These are phyloP conservation scores for Urostyla sp. DNA, from an alignment of 73 alveolate species.

Conservation along the genomic window DNA sequence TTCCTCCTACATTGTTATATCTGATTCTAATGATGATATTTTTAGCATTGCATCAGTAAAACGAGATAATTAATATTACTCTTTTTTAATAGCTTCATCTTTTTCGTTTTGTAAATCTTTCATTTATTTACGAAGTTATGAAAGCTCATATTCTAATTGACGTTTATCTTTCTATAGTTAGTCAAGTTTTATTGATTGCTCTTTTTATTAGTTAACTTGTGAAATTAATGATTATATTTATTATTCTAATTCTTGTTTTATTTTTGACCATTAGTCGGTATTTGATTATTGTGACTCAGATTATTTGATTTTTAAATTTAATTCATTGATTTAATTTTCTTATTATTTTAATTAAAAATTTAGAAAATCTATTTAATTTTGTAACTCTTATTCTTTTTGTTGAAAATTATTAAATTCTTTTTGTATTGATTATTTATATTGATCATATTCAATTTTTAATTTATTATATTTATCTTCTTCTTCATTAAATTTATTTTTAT, in stretches of 20 bases:
- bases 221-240: not conserved
- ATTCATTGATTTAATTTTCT: no score
- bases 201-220: not conserved
- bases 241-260: no score
- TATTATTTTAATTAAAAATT: no score
- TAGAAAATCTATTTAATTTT: no score
- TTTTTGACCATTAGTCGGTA: not conserved
- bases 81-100: not conserved
- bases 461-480: no score
- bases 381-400: no score
- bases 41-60: constrained; percentile 29
- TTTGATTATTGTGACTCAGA: not conserved
- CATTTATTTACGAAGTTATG: not conserved
- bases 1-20: constrained; percentile 1
- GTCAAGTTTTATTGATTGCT: not conserved
- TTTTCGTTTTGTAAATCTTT: constrained; percentile 11
- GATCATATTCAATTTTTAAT: no score
- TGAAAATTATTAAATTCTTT: no score
- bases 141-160: not conserved
- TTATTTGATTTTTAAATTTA: no score
- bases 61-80: not conserved
- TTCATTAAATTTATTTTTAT: not conserved
- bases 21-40: not conserved
- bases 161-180: constrained; percentile 6
- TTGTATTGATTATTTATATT: no score